These are phyloP conservation scores for Schwanniomyces polymorphus DNA, from an alignment of 805 yeast species.

Conservation along the genomic window DNA sequence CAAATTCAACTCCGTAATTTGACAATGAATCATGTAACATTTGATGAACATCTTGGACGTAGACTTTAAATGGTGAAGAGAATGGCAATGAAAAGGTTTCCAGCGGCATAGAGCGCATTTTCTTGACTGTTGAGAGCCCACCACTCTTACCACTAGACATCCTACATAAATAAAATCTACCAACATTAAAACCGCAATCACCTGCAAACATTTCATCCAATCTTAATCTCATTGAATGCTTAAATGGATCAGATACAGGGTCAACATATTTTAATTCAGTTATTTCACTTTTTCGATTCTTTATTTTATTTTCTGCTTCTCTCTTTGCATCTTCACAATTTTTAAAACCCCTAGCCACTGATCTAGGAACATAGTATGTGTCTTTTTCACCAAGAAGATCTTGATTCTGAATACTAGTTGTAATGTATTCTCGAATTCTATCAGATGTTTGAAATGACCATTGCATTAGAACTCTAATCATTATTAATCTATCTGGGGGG, in stretches of 20 bases:
- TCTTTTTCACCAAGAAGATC: slow-evolving; percentile 41
- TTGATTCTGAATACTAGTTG: slow-evolving; percentile 22
- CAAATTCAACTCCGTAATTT: slow-evolving; percentile 35
- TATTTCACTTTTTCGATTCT: slow-evolving; percentile 21
- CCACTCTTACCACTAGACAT: slow-evolving; percentile 36
- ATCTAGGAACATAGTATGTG: slow-evolving; percentile 34
- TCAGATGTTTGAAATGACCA: slow-evolving; percentile 39
- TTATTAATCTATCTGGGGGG: slow-evolving; percentile 33
- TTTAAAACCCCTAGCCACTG: slow-evolving; percentile 35
- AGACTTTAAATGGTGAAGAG: slow-evolving; percentile 35
- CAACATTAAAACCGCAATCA: slow-evolving; percentile 40
- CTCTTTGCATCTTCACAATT: slow-evolving; percentile 28
- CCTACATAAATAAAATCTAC: slow-evolving; percentile 38
- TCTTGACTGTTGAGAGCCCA: slow-evolving; percentile 32
- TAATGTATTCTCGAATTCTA: slow-evolving; percentile 23
- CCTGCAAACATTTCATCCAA: slow-evolving; percentile 37
- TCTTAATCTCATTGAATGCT: slow-evolving; percentile 32
- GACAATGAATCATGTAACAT: slow-evolving; percentile 27
- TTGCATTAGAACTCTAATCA: slow-evolving; percentile 33
- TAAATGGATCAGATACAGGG: slow-evolving; percentile 37
- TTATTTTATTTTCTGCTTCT: slow-evolving; percentile 30
- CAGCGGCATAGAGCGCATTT: slow-evolving; percentile 28
- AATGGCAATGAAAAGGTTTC: slow-evolving; percentile 5
- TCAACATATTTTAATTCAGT: slow-evolving; percentile 31
- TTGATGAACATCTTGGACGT: slow-evolving; percentile 40